phyloP scores from a whole-genome alignment of 352 stramenopile genomes.

The Elongisporangium senticosum region DNA sequence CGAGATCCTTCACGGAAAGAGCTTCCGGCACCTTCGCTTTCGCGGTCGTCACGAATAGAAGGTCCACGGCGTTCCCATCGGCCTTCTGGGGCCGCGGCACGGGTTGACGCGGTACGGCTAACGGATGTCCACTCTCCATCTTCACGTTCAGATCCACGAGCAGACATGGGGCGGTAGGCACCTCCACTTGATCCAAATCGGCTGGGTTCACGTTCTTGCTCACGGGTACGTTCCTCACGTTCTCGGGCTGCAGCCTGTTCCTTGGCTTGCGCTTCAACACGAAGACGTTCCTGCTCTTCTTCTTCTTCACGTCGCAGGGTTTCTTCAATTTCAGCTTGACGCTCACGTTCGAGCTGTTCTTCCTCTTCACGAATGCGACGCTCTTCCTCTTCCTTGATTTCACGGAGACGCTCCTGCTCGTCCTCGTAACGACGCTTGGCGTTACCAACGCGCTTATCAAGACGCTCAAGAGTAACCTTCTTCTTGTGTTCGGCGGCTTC shows the following conservation, averaged over 20 bases:
- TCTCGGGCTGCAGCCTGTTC: constrained; percentile 8
- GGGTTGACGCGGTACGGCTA: constrained; percentile 21
- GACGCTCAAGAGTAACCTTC: constrained; percentile 58
- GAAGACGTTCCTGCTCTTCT: constrained; percentile 29
- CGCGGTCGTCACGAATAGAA: constrained; percentile 28
- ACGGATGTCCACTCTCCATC: constrained; percentile 71
- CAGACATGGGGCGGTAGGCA: constrained; percentile 18
- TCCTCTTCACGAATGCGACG: constrained; percentile 52
- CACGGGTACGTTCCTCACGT: constrained; percentile 2
- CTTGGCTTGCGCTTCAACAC: background rate
- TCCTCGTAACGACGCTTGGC: constrained; percentile 69
- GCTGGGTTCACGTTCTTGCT: too few relatives aligned
- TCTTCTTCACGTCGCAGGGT: constrained; percentile 65
- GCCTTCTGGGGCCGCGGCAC: constrained; percentile 37
- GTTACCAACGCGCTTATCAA: constrained; percentile 56
- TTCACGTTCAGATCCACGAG: constrained; percentile 26
- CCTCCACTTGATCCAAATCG: constrained; percentile 2
- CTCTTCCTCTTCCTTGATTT: constrained; percentile 61
- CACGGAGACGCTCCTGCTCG: constrained; percentile 51
- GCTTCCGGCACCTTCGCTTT: constrained; percentile 20
- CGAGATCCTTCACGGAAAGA: constrained; percentile 11
- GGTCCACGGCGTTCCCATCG: constrained; percentile 55
- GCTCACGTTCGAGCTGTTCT: constrained; percentile 46
- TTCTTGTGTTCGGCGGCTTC: constrained; percentile 83
- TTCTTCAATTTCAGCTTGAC: constrained; percentile 56